Evolutionary conservation across 495 filamentous ascomycete genomes (phyloP).

Genomic region (Aspergillus saccharolyticus): DNA sequence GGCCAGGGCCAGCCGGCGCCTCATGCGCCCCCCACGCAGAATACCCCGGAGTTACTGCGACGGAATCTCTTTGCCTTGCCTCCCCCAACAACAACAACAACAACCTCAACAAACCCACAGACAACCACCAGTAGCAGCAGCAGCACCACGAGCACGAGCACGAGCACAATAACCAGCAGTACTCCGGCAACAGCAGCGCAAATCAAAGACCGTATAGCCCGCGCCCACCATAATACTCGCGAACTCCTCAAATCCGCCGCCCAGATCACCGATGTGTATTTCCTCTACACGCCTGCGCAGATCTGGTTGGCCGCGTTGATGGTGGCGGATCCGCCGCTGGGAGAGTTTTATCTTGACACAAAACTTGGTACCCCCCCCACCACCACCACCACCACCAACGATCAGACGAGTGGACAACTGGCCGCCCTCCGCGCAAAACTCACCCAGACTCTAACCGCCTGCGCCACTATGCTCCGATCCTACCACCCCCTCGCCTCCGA

Average conservation of each 20-base stretch:
- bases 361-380: constrained; percentile 61
- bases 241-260: constrained; percentile 72
- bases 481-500: constrained; percentile 41
- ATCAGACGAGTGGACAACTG: too few species aligned
- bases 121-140: too few species aligned
- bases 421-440: constrained; percentile 40
- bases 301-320: constrained; percentile 80
- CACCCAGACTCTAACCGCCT: constrained; percentile 36
- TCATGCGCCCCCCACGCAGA: constrained; percentile 22
- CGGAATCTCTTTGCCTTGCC: constrained; percentile 25
- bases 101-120: too few species aligned
- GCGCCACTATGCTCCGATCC: constrained; percentile 31
- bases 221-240: constrained; percentile 65
- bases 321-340: constrained; percentile 67
- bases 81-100: too few species aligned
- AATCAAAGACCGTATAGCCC: constrained; percentile 55
- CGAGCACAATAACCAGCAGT: too few species aligned
- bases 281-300: constrained; percentile 91
- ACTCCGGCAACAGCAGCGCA: too few species aligned
- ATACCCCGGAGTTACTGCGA: constrained; percentile 35
- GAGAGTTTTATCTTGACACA: constrained; percentile 64
- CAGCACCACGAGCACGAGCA: too few species aligned
- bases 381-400: too few species aligned
- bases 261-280: constrained; percentile 86
- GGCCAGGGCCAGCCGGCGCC: constrained; percentile 44